Percentiles rank a stretch among this genome's conserved stretches.
Evolutionary conservation across 2,329 filamentous ascomycete genomes (phyloP).

Genomic region (Chaetomium sp.): DNA sequence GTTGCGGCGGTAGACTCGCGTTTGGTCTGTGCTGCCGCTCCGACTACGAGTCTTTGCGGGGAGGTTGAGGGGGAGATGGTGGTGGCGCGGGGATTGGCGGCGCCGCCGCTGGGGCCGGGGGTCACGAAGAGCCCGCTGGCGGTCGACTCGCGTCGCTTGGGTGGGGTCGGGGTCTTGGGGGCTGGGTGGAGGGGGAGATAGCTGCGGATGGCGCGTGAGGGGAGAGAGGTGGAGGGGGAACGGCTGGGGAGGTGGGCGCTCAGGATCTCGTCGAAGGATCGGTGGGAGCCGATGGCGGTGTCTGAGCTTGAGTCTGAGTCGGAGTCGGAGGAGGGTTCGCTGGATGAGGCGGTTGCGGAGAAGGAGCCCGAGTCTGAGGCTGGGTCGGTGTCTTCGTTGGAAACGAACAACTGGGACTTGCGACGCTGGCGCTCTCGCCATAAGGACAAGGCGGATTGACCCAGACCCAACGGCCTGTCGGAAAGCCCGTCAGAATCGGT

Average conservation of each 20-base stretch:
- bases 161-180: background rate
- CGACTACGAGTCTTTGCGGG: background rate
- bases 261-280: constrained; percentile 4
- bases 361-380: background rate
- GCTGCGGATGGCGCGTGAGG: background rate
- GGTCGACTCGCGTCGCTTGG: background rate
- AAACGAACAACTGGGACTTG: background rate
- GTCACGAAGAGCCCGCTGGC: background rate
- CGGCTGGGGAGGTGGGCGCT: background rate
- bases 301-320: constrained; percentile 4
- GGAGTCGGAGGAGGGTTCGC: background rate
- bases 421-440: background rate
- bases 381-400: background rate
- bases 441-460: background rate
- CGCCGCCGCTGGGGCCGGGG: background rate
- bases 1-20: no score
- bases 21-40: background rate
- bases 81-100: background rate
- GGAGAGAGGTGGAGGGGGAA: background rate
- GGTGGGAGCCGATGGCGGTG: background rate
- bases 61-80: background rate
- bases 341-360: background rate
- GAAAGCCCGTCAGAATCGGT: background rate
- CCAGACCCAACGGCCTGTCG: background rate
- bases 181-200: background rate